Evolutionary conservation across 2,329 filamentous ascomycete genomes (phyloP).

Genomic region (Fusarium incarnatum): DNA sequence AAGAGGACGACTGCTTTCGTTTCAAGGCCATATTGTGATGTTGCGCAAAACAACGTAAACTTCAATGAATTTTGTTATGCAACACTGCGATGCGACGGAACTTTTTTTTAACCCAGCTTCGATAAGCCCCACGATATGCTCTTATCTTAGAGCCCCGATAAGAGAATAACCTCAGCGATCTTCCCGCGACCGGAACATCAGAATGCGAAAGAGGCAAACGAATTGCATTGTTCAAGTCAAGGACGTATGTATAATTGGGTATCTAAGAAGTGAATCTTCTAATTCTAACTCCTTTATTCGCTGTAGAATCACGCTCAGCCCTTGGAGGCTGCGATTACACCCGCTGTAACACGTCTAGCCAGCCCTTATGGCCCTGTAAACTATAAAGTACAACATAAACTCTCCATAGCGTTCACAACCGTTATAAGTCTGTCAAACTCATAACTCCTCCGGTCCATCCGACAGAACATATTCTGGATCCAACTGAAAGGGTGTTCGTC

Average conservation of each 20-base stretch:
- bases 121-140: slow-evolving; percentile 36
- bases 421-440: background rate
- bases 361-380: background rate
- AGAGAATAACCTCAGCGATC: slow-evolving; percentile 10
- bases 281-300: background rate
- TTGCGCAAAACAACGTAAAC: slow-evolving; percentile 1
- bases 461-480: slow-evolving; percentile 45
- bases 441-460: background rate
- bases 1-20: slow-evolving; percentile 53
- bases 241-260: background rate
- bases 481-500: slow-evolving; percentile 61
- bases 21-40: slow-evolving; percentile 51
- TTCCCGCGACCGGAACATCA: slow-evolving; percentile 25
- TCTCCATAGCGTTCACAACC: background rate
- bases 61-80: background rate
- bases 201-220: background rate
- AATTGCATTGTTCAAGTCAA: too few relatives aligned
- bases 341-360: background rate
- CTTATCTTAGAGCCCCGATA: slow-evolving; percentile 37
- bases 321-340: background rate
- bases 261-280: slow-evolving; percentile 20
- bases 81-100: slow-evolving; percentile 1
- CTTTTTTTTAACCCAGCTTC: slow-evolving; percentile 30
- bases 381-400: background rate
- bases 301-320: background rate